A percentile compares a stretch with the other conserved stretches of the same genome.
Conservation (phyloP, 2,329 filamentous ascomycete species). For the Aspergillus tubingensis region DNA sequence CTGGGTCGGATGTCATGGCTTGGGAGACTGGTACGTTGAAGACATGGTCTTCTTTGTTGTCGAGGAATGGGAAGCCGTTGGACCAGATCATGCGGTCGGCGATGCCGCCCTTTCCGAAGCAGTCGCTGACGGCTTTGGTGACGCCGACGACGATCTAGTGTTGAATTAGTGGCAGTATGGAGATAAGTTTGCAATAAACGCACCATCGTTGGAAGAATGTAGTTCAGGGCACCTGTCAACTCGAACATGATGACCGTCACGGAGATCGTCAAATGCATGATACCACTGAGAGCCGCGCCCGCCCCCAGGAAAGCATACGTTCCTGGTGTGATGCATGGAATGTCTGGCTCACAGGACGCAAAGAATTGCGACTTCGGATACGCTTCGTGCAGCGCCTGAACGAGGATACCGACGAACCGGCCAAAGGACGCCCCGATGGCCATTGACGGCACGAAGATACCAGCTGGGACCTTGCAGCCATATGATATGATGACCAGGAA, state of each 20-base stretch:
- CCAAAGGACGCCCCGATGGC: constrained; percentile 94
- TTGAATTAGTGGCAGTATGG: constrained; percentile 10
- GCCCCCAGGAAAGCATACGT: constrained; percentile 96
- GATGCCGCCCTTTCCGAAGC: constrained; percentile 94
- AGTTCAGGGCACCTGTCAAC: constrained; percentile 92
- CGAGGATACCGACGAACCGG: constrained; percentile 88
- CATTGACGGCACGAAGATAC: constrained; percentile 98
- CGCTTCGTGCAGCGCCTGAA: constrained; percentile 83
- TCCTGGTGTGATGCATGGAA: constrained; percentile 93
- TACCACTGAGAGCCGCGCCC: constrained; percentile 85
- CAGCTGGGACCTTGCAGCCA: constrained; percentile 94
- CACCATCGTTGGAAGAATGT: constrained; percentile 94
- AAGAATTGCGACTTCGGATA: constrained; percentile 85
- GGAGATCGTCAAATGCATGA: constrained; percentile 97
- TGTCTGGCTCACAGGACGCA: constrained; percentile 81
- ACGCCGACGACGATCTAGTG: constrained; percentile 84
- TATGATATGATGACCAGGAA: constrained; percentile 94
- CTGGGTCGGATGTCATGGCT: constrained; percentile 78
- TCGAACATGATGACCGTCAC: constrained; percentile 99
- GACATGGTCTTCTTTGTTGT: constrained; percentile 96
- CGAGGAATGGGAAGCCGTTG: constrained; percentile 93
- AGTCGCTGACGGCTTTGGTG: constrained; percentile 87
- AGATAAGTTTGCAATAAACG: constrained; percentile 18
- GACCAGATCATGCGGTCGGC: constrained; percentile 99
- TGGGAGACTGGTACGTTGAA: constrained; percentile 92